These are phyloP conservation scores for Austroboletus rostrupii DNA, from an alignment of 1,284 basidiomycete genomes.

Conservation along the genomic window DNA sequence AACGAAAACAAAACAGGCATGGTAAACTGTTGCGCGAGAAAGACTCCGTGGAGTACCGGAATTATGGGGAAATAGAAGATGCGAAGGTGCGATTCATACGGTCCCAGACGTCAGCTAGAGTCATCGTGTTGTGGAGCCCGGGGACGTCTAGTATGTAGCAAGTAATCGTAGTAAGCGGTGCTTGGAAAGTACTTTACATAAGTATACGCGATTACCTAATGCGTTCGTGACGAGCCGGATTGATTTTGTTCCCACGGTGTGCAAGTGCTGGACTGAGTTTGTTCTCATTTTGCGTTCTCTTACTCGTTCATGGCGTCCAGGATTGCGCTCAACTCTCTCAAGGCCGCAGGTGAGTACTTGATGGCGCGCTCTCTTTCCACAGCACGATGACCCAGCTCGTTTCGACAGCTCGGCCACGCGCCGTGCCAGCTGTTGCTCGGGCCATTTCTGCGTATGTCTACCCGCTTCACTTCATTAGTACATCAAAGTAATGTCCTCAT, in stretches of 20 bases:
- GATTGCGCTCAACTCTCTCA: slow-evolving; percentile 62
- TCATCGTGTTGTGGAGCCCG: background rate
- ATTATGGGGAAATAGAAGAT: background rate
- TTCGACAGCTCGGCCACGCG: slow-evolving; percentile 52
- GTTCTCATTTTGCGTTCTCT: slow-evolving; percentile 27
- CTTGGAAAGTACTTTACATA: background rate
- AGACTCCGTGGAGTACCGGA: background rate
- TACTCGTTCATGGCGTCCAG: slow-evolving; percentile 57
- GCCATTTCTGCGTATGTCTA: slow-evolving; percentile 53
- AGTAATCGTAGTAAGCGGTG: background rate
- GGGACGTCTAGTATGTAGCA: background rate
- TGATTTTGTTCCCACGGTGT: slow-evolving; percentile 38
- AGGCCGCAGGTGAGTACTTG: slow-evolving; percentile 50
- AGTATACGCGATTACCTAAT: slow-evolving; percentile 15
- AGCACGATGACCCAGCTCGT: slow-evolving; percentile 2
- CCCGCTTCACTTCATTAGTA: slow-evolving; percentile 5
- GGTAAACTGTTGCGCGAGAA: background rate
- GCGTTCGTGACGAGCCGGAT: slow-evolving; percentile 40
- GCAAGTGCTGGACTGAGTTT: slow-evolving; percentile 4
- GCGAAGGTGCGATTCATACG: background rate
- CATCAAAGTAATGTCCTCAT: slow-evolving; percentile 11
- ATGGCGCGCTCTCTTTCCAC: background rate
- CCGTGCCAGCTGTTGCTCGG: slow-evolving; percentile 50
- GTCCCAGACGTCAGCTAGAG: background rate
- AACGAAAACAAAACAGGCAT: background rate